These are phyloP conservation scores for Apiotrichum siamense DNA, from an alignment of 1,284 basidiomycete genomes.

Conservation along the genomic window DNA sequence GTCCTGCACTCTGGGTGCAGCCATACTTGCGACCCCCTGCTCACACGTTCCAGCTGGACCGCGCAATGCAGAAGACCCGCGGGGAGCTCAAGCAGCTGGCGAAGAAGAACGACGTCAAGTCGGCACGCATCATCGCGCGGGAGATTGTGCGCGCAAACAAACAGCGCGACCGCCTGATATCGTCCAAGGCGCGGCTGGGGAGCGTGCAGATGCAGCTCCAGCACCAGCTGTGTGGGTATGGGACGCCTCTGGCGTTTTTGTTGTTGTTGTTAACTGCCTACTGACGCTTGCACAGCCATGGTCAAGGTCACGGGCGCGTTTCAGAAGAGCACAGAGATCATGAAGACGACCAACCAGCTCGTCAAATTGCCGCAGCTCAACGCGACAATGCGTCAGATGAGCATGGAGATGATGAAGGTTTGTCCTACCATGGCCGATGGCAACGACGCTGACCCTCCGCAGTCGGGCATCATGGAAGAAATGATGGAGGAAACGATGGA, in stretches of 20 bases:
- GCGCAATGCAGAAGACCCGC: conserved; percentile 73
- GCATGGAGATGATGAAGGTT: conserved; percentile 98
- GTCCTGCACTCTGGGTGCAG: too few species aligned
- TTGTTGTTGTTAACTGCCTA: neutral
- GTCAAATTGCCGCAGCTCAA: conserved; percentile 89
- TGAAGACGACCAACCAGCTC: conserved; percentile 92
- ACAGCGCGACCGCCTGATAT: conserved; percentile 86
- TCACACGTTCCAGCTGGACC: conserved; percentile 63
- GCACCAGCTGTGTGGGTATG: conserved; percentile 79
- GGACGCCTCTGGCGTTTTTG: neutral
- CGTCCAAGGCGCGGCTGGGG: conserved; percentile 86
- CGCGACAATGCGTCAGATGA: conserved; percentile 93
- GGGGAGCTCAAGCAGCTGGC: conserved; percentile 83
- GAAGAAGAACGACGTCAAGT: conserved; percentile 84
- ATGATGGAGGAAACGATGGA: conserved; percentile 84
- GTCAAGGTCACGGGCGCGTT: conserved; percentile 93
- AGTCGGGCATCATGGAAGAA: conserved; percentile 91
- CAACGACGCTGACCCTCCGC: neutral
- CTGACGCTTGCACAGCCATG: conserved; percentile 67
- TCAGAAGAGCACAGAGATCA: conserved; percentile 97
- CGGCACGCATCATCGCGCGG: conserved; percentile 79
- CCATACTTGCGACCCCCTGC: neutral
- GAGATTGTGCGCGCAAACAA: conserved; percentile 94
- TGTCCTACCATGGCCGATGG: conserved; percentile 6
- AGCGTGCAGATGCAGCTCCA: conserved; percentile 86